Evolutionary conservation across 495 filamentous ascomycete species (phyloP), one percentile per base, ranked within the genome.

Genomic region (Tuber microsphaerosporum): DNA sequence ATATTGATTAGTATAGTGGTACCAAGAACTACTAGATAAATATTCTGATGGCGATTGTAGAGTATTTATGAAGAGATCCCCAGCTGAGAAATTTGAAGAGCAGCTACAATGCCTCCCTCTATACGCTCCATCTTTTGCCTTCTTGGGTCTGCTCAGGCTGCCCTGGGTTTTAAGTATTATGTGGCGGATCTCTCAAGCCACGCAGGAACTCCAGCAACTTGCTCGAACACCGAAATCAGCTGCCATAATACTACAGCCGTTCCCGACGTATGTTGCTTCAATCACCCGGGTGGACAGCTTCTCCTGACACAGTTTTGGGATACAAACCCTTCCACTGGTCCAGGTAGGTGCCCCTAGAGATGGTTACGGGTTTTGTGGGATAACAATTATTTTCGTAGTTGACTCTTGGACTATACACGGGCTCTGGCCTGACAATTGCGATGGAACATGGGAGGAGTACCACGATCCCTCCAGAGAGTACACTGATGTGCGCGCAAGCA

Each of bases 291-390:
- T 26, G 93, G 94, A 1, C 89, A 91, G 74, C 84, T 97, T 72
- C 86, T 97, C 71, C 88, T 90, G 81, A 94, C 93, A 2, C 93
- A 97, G 81, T 95, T 97, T 85, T 97, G 93, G 93, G 93, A 97
- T 81, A 87, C 87, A 8, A 84, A 88, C 79, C 90, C 90, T 45
- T 86, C 90, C n/a, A 87, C 90, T 16, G 91, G 91, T 10, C n/a
- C 10, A 12, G 56, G 56, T 61, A 31, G 12, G 56, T 31, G n/a
- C 31, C 1, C n/a, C n/a, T 3, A 12, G 12, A n/a, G n/a, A n/a
- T 31, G 56, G n/a, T 16, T 26, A 14, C 16, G 9, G 10, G n/a
- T 31, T 16, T 31, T 31, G 1, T 2, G 20, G 3, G 17, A 16
- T 48, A 69, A 26, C 51, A 43, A 43, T 73, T 41, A 39, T 44